Evolutionary conservation across 176 grass and related monocot genomes (phyloP), one percentile per base, ranked within the genome.

Genomic region (Oryza meridionalis): DNA sequence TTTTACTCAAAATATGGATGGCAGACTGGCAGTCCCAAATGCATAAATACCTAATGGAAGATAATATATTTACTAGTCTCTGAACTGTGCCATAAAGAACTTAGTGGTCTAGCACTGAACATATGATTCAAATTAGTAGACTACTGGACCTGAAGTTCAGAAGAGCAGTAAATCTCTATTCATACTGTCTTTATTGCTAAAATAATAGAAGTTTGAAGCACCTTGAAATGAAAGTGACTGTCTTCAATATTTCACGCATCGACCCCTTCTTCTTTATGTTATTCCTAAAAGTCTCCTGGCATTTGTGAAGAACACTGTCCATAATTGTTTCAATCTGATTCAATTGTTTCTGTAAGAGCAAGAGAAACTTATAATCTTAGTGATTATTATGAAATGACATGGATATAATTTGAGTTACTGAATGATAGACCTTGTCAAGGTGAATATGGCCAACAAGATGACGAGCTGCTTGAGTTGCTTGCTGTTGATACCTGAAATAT

Each of bases 371-470:
- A 66, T 69, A 64, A 63, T 67, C 44, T 75, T 67, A 42, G 25
- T 78, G 24, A 45, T 32, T 49, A 49, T 80, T 40, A 46, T 68
- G 21, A 88, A 75, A 75, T 42, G 38, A 29, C 9, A 37, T 37
- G 29, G 5, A 85, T 58, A 19, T 31, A 9, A 45, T 84, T 67
- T 79, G 19, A 68, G 62, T 69, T 65, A 80, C 33, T 35, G 70
- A 63, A 76, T 61, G 31, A 17, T 65, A 55, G 35, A 94, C 92
- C 92, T 94, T 81, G 43, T 94, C 77, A 78, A 94, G 61, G 77
- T 91, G 83, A 84, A 94, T 82, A 77, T 94, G 88, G 64, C 92
- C 86, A 86, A 94, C 84, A 75, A 94, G 86, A 44, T 86, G 69
- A 77, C 79, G 79, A 47, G 80, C 53, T 75, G 76, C 69, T 86